A percentile compares a stretch with the other conserved stretches of the same genome.
Evolutionary conservation across 1,284 basidiomycete species (phyloP).

Genomic region (Leccinum holopus): DNA sequence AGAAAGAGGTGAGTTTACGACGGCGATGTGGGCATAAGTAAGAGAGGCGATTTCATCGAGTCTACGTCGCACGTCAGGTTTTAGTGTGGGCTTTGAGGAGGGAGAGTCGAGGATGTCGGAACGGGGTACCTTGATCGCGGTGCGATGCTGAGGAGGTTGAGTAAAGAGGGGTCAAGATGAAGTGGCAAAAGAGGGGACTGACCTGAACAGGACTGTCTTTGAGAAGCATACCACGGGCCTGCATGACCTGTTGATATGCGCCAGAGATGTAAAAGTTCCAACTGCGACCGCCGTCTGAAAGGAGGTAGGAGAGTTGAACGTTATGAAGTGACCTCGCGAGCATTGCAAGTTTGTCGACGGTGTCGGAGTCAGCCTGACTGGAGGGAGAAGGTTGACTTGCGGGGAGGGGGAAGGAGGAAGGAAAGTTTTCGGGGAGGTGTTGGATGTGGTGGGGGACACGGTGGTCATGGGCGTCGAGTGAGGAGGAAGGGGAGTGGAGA

Average conservation of each 20-base stretch:
- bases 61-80: slow-evolving; percentile 81
- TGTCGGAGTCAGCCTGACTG: slow-evolving; percentile 57
- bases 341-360: slow-evolving; percentile 79
- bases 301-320: slow-evolving; percentile 78
- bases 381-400: slow-evolving; percentile 46
- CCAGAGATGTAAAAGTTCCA: slow-evolving; percentile 94
- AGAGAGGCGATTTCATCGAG: slow-evolving; percentile 92
- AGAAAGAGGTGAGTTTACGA: slow-evolving; percentile 77
- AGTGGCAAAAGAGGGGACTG: slow-evolving; percentile 21
- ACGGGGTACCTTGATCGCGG: slow-evolving; percentile 85
- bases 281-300: slow-evolving; percentile 66
- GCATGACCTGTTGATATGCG: slow-evolving; percentile 90
- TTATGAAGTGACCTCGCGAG: slow-evolving; percentile 79
- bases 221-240: slow-evolving; percentile 83
- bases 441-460: slow-evolving; percentile 45
- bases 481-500: slow-evolving; percentile 54
- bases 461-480: slow-evolving; percentile 60
- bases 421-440: slow-evolving; percentile 36
- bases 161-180: slow-evolving; percentile 16
- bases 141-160: slow-evolving; percentile 59
- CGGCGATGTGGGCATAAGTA: slow-evolving; percentile 86
- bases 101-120: slow-evolving; percentile 90
- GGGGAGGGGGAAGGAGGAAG: slow-evolving; percentile 35
- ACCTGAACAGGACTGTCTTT: slow-evolving; percentile 89
- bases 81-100: slow-evolving; percentile 79